These are phyloP conservation scores for Camelina neglecta DNA, from an alignment of 345 rosid genomes.

Conservation along the genomic window DNA sequence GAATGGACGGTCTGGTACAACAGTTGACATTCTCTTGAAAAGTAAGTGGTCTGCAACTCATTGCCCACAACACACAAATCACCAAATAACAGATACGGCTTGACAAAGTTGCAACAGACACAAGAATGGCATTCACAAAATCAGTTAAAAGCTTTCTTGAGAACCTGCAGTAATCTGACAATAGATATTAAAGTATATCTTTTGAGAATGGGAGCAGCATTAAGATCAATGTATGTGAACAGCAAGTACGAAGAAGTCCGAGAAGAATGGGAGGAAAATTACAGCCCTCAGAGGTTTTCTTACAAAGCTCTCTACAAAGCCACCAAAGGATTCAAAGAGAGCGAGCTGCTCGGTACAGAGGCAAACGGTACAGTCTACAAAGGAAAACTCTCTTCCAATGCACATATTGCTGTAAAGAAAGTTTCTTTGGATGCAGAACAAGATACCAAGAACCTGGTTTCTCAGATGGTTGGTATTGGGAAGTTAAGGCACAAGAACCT, in stretches of 20 bases:
- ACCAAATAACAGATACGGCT: conserved; percentile 26
- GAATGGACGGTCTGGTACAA: conserved; percentile 40
- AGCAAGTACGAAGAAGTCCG: conserved; percentile 61
- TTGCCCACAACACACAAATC: conserved; percentile 37
- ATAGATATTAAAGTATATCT: background rate
- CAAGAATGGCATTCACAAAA: conserved; percentile 34
- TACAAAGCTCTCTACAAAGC: conserved; percentile 63
- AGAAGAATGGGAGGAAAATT: conserved; percentile 76
- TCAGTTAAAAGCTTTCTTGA: conserved; percentile 23
- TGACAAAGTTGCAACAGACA: conserved; percentile 29
- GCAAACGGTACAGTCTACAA: conserved; percentile 66
- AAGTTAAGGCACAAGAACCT: conserved; percentile 58
- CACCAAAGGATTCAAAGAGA: conserved; percentile 65
- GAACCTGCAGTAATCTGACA: conserved; percentile 17
- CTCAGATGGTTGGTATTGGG: conserved; percentile 57
- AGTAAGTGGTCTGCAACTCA: conserved; percentile 46
- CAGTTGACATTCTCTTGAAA: conserved; percentile 39
- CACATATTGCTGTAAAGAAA: conserved; percentile 63
- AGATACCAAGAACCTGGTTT: conserved; percentile 57
- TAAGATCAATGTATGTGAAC: conserved; percentile 44
- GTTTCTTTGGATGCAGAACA: conserved; percentile 53
- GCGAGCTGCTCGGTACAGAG: conserved; percentile 58
- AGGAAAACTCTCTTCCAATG: conserved; percentile 55
- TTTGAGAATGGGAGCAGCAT: conserved; percentile 45
- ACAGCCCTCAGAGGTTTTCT: conserved; percentile 62